phyloP scores from a whole-genome alignment of 805 yeast genomes.

The Candida chilensis region DNA sequence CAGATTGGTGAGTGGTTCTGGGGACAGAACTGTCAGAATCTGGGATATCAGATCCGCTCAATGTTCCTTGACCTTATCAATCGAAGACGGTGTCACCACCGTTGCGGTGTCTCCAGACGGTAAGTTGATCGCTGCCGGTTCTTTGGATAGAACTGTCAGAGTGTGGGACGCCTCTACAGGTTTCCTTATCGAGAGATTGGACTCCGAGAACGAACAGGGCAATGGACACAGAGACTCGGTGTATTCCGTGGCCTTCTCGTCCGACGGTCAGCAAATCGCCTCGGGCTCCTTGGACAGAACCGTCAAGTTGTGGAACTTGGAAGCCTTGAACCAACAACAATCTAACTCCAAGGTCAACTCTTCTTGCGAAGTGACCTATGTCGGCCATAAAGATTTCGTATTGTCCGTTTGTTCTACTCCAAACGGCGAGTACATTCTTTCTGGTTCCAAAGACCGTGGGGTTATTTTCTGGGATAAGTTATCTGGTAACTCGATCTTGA shows the following conservation, averaged over 20 bases:
- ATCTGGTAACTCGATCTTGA: constrained; percentile 84
- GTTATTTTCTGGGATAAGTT: constrained; percentile 94
- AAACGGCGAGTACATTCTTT: constrained; percentile 80
- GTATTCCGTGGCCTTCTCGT: constrained; percentile 88
- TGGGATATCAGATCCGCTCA: constrained; percentile 93
- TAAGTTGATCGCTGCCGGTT: constrained; percentile 89
- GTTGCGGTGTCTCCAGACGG: constrained; percentile 97
- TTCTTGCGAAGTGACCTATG: constrained; percentile 80
- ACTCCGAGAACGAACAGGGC: constrained; percentile 77
- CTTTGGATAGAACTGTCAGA: constrained; percentile 88
- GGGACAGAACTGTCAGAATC: constrained; percentile 91
- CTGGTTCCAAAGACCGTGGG: constrained; percentile 96
- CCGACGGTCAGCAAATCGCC: constrained; percentile 85
- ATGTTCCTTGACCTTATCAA: constrained; percentile 78
- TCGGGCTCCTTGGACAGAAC: constrained; percentile 95
- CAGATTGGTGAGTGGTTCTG: constrained; percentile 89
- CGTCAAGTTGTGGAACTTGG: constrained; percentile 91
- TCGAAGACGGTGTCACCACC: constrained; percentile 97
- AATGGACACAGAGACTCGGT: constrained; percentile 97
- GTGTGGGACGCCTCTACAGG: constrained; percentile 96
- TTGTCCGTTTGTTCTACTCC: constrained; percentile 91
- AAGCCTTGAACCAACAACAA: constrained; percentile 30
- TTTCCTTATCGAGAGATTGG: constrained; percentile 83
- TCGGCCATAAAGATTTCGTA: constrained; percentile 95
- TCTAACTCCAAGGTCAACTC: constrained; percentile 26